Base-by-base conservation (phyloP, 1,284 basidiomycete species). In the Pisolithus thermaeus region DNA sequence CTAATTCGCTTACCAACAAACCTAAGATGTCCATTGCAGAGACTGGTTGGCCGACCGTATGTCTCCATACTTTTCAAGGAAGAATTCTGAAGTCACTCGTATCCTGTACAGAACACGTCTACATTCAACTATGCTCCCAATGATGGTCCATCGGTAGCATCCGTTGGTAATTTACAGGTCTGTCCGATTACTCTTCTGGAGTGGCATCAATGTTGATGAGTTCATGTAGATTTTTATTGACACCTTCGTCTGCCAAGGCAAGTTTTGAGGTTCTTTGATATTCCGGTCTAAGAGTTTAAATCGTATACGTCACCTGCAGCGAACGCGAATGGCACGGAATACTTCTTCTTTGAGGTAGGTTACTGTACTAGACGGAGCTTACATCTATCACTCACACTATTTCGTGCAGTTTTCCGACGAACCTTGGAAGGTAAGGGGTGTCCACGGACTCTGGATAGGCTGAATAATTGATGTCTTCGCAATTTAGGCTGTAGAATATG, bases 21-120 rank as follows among this genome's bases (percentile, higher is more conserved):
- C 70, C 70, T 6, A 43, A 59, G 28, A 70, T 72, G 68, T 72
- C 60, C 51, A 72, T 70, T 38, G 69, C 70, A 5, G 70, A 70
- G 56, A 72, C 92, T 22, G 94, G 94, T 37, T 97, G 94, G 94
- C 94, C 94, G 12, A 84, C 89, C 32, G 86, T 87, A 63, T 55
- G 74, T 59, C 7, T 47, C 37, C 20, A 46, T 55, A 12, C 48
- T 11, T 14, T 25, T 28, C 37, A 46, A 18, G 18, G 23, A n/a
- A 16, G 4, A 49, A 22, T 23, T 18, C 35, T 7, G 30, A 6
- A 11, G 23, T 46, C 36, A 50, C 62, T 22, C 57, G 45, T 23
- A 16, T 45, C 11, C 14, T 22, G 18, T 32, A 8, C 54, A 86
- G 84, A 71, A 74, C 55, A 84, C 85, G 2, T 80, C 78, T 12